phyloP scores from a whole-genome alignment of 768 basidiomycete genomes.

The Lyophyllum semitale region DNA sequence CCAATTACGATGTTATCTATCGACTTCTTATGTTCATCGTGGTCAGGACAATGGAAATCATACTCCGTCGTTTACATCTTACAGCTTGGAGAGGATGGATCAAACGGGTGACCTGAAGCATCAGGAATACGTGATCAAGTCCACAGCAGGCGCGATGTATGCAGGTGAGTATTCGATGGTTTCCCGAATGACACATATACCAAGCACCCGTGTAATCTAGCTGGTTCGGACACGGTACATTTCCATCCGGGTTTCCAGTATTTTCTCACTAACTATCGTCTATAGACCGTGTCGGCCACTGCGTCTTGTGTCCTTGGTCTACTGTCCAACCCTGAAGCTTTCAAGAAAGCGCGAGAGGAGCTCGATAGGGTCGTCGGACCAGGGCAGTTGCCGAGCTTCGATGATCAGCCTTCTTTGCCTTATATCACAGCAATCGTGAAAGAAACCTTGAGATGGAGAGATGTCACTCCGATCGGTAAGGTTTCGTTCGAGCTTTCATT shows the following conservation, averaged over 20 bases:
- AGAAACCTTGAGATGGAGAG: slow-evolving; percentile 31
- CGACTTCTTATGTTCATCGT: too few species aligned
- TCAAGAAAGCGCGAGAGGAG: slow-evolving; percentile 29
- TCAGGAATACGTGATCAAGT: slow-evolving; percentile 21
- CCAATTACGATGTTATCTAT: not conserved
- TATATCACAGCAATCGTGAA: slow-evolving; percentile 33
- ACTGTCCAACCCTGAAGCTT: slow-evolving; percentile 26
- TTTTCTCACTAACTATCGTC: too few species aligned
- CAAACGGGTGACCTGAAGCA: slow-evolving; percentile 10
- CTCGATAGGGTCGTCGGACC: slow-evolving; percentile 30
- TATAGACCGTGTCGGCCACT: slow-evolving; percentile 25
- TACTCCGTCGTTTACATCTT: slow-evolving; percentile 21
- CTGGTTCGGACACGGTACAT: slow-evolving; percentile 30
- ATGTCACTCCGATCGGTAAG: slow-evolving; percentile 25
- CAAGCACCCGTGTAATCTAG: slow-evolving; percentile 11
- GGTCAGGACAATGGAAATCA: slow-evolving; percentile 15
- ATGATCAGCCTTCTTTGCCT: slow-evolving; percentile 26
- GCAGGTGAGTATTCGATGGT: slow-evolving; percentile 16
- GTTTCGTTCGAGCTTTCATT: not conserved
- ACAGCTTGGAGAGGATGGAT: slow-evolving; percentile 20
- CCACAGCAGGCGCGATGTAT: slow-evolving; percentile 24
- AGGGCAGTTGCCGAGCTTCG: slow-evolving; percentile 29
- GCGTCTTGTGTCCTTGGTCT: slow-evolving; percentile 28
- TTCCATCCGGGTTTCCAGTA: too few species aligned
- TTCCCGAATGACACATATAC: too few species aligned